Base-by-base conservation (phyloP, 1,139 yeast genomes). In the Hanseniaspora uvarum region DNA sequence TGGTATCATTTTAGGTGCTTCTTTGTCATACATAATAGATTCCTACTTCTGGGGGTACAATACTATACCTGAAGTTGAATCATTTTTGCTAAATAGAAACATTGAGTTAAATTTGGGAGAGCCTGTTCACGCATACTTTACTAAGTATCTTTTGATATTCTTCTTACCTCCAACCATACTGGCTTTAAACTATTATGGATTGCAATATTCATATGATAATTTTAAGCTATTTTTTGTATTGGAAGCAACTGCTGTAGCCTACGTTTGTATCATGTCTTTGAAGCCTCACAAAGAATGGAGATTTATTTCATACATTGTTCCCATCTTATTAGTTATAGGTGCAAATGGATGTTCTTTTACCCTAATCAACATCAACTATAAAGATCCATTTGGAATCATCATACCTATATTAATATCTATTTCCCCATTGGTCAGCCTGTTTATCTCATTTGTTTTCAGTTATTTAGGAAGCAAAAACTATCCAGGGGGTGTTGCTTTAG, bases 211-310 rank as follows among this genome's bases (percentile, higher is more conserved):
- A 69, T 55, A 68, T 69, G 34, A 61, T 67, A 21, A 53, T 14
- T 37, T 49, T 37, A 49, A 49, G 23, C 16, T 41, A 23, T 49
- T 49, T 21, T 60, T 65, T 18, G 67, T 62, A 31, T 59, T 76
- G 49, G 71, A 70, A 26, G 62, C 74, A 4, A 71, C 87, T 0
- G 69, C 84, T 0, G 38, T 80, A 3, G 53, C 78, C 11, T 89
- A 72, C 64, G 74, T 87, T 31, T 60, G 72, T 2, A 65, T 78
- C 2, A 76, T 88, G 76, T 88, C 96, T 0, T 66, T 83, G 55
- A 94, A 85, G 65, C 92, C 94, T 1, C 97, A 89, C 62, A 92
- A 89, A 66, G 97, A 92, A 70, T 87, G 95, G 95, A 76, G 97
- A 60, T 92, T 89, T 61, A 79, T 92, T 52, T 70, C 83, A 16